Evolutionary conservation across 2,329 filamentous ascomycete genomes (phyloP), one percentile per base, ranked within the genome.

Genomic region (Cryoendolithus antarcticus): DNA sequence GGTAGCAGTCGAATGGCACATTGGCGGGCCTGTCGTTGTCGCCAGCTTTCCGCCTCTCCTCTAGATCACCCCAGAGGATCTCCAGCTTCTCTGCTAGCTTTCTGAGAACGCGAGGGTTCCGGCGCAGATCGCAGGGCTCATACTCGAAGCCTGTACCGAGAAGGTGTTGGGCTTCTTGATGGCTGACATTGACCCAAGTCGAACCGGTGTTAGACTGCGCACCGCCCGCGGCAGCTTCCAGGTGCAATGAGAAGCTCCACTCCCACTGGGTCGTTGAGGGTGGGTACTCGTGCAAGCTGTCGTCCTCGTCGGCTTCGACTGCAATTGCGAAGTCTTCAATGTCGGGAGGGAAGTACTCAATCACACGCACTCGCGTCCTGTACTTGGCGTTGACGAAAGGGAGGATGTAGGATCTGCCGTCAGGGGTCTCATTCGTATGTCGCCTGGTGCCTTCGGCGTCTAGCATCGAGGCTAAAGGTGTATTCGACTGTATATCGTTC

Each of bases 1-100:
- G 51, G 39, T 58, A 64, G 47, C 63, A 66, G 29, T 68, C 63
- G 41, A 71, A 71, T 0, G 66, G 55, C 29, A 51, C 51, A 41
- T 66, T 68, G 8, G 60, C 53, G 2, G 60, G 44, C 21, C 36
- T 24, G 4, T 42, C 38, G 4, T 30, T 44, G 19, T 39, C 38
- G 11, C 40, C 47, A 10, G 40, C 42, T 12, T 48, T 47, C 54
- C 82, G 85, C 35, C 65, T 58, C 55, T 93, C 85, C 54, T 88
- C 78, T 1, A 95, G 66, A 44, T 94, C 75, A 1, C 89, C 89
- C 88, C 89, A 96, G 1, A 95, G 66, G 29, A 75, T 64, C 55
- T 80, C 89, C 40, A 95, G 66, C 49, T 73, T 78, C 48, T 93
- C 75, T 37, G 75, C 72, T 4, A 95, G 62, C 5, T 57, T 45